Conservation (phyloP, 2,329 filamentous ascomycete species). For the Fusarium staphyleae region DNA sequence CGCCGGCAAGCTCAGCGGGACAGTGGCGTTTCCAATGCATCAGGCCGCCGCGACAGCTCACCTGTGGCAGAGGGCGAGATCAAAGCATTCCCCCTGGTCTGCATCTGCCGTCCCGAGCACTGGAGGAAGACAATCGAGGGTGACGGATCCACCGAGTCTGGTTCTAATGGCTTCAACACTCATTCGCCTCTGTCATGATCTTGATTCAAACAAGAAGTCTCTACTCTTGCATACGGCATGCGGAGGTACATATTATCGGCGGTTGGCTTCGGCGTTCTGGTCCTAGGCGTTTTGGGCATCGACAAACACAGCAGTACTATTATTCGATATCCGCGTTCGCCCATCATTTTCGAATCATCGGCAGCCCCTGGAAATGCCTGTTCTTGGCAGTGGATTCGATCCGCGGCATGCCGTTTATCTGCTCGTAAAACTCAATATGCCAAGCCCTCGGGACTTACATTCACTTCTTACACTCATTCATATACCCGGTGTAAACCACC, state of each 20-base stretch:
- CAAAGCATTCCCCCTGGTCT: slow-evolving; percentile 97
- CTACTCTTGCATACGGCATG: slow-evolving; percentile 39
- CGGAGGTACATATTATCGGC: slow-evolving; percentile 31
- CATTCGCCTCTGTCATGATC: slow-evolving; percentile 41
- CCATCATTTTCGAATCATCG: slow-evolving; percentile 7
- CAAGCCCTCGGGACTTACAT: slow-evolving; percentile 17
- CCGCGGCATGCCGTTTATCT: neutral
- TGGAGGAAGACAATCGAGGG: slow-evolving; percentile 98
- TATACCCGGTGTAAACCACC: slow-evolving; percentile 40
- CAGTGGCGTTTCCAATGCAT: slow-evolving; percentile 89
- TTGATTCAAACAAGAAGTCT: slow-evolving; percentile 35
- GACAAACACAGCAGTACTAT: slow-evolving; percentile 13
- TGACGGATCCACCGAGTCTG: slow-evolving; percentile 73
- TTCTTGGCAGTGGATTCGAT: neutral
- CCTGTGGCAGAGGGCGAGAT: slow-evolving; percentile 78
- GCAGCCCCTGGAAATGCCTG: slow-evolving; percentile 9
- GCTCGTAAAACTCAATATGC: slow-evolving; percentile 10
- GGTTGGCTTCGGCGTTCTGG: slow-evolving; percentile 51
- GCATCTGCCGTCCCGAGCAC: slow-evolving; percentile 92
- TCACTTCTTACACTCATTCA: slow-evolving; percentile 39
- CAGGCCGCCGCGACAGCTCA: slow-evolving; percentile 66
- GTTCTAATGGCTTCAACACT: slow-evolving; percentile 52
- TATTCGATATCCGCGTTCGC: slow-evolving; percentile 19
- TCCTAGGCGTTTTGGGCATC: slow-evolving; percentile 31
- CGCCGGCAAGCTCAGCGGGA: slow-evolving; percentile 82